Evolutionary conservation across 2,329 filamentous ascomycete species (phyloP).

Genomic region (Lecanicillium sp.): DNA sequence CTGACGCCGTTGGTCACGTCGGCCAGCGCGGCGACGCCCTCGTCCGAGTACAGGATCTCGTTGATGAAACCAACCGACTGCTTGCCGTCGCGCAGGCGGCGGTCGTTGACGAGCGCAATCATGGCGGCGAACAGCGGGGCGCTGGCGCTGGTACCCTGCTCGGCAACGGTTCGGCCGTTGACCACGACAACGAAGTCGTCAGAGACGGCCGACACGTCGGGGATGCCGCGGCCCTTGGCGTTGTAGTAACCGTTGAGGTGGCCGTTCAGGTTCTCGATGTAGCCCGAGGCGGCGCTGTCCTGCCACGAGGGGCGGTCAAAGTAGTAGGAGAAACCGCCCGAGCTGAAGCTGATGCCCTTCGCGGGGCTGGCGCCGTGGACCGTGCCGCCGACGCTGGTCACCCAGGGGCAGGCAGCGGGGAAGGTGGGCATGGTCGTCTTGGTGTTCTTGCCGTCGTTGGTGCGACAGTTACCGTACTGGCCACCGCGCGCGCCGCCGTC

Average conservation of each 20-base stretch:
- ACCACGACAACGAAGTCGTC: slow-evolving; percentile 40
- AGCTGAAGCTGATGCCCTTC: slow-evolving; percentile 28
- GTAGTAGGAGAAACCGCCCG: slow-evolving; percentile 43
- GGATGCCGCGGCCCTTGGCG: slow-evolving; percentile 37
- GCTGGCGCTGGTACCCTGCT: slow-evolving; percentile 16
- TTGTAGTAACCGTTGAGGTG: slow-evolving; percentile 41
- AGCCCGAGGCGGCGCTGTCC: slow-evolving; percentile 28
- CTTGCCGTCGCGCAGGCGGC: slow-evolving; percentile 11
- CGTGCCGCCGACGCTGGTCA: slow-evolving; percentile 36
- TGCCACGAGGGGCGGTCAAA: slow-evolving; percentile 39
- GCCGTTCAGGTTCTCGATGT: slow-evolving; percentile 34
- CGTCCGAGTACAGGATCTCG: slow-evolving; percentile 10
- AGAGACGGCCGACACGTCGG: slow-evolving; percentile 41
- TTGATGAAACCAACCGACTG: slow-evolving; percentile 12
- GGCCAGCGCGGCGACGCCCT: background rate
- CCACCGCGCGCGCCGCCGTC: slow-evolving; percentile 22
- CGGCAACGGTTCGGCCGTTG: slow-evolving; percentile 23
- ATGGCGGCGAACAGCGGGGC: slow-evolving; percentile 14
- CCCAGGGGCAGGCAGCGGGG: slow-evolving; percentile 39
- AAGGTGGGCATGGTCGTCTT: slow-evolving; percentile 49
- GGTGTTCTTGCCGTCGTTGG: slow-evolving; percentile 51
- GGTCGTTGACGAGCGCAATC: slow-evolving; percentile 13
- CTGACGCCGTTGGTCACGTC: slow-evolving; percentile 7
- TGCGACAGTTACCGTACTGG: slow-evolving; percentile 31
- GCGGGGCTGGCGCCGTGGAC: slow-evolving; percentile 26